phyloP scores from a whole-genome alignment of 2,329 filamentous ascomycete species.

The Massarina eburnea region DNA sequence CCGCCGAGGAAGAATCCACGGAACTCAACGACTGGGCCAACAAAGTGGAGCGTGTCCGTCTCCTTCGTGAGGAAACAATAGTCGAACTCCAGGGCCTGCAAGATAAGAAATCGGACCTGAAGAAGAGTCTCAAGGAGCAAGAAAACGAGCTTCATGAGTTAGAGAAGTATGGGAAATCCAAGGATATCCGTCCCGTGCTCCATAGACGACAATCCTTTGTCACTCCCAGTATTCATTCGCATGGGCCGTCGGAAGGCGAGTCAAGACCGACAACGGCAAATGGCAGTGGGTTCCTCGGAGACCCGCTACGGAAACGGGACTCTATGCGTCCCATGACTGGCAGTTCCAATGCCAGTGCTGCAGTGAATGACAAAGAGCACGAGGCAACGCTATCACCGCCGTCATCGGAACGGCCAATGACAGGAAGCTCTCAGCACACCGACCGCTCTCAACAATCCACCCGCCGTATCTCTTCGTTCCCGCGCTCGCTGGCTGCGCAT shows the following conservation, averaged over 20 bases:
- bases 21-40: conserved; percentile 28
- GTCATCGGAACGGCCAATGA: not conserved
- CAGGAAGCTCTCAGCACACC: not conserved
- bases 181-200: conserved; percentile 19
- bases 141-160: conserved; percentile 35
- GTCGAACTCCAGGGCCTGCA: conserved; percentile 37
- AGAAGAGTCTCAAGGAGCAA: conserved; percentile 34
- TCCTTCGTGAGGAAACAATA: conserved; percentile 36
- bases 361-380: not conserved
- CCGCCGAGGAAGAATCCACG: conserved; percentile 20
- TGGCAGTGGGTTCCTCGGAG: not conserved
- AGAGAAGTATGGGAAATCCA: conserved; percentile 25
- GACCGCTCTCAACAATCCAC: too few species aligned
- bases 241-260: conserved; percentile 12
- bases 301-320: conserved; percentile 11
- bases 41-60: conserved; percentile 38
- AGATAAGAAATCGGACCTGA: conserved; percentile 30
- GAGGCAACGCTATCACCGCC: not conserved
- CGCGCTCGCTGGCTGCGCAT: conserved; percentile 12
- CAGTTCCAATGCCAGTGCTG: too few species aligned
- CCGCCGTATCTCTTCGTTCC: conserved; percentile 10
- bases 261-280: conserved; percentile 5
- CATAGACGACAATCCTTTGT: conserved; percentile 10
- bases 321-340: conserved; percentile 4
- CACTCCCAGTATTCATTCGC: not conserved